Conservation (phyloP, 352 stramenopile species). For the Globisporangium spiculum region DNA sequence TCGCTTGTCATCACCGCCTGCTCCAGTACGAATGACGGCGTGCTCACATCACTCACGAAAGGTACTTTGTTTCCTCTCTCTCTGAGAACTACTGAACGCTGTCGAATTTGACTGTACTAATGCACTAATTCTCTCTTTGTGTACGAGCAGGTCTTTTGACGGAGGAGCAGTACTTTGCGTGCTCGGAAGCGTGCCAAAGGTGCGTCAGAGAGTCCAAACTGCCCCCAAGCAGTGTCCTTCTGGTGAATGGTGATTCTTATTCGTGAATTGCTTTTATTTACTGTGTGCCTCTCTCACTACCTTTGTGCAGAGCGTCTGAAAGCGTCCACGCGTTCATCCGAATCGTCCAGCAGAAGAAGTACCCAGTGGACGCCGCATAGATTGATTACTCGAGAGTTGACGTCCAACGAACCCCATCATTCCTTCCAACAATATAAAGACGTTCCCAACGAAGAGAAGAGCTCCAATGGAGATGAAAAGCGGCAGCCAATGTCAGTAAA, state of each 20-base stretch:
- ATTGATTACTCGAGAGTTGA: not conserved
- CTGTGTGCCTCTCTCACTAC: not conserved
- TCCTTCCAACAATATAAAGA: not conserved
- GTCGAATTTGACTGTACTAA: slow-evolving; percentile 1
- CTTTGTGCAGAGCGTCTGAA: slow-evolving; percentile 48
- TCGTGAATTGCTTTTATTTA: not conserved
- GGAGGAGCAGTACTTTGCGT: slow-evolving; percentile 84
- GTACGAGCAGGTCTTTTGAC: slow-evolving; percentile 47
- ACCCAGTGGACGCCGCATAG: slow-evolving; percentile 24
- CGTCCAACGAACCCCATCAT: not conserved
- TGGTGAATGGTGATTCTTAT: not conserved
- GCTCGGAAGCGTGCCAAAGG: slow-evolving; percentile 75
- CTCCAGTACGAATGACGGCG: slow-evolving; percentile 60
- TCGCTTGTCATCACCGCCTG: slow-evolving; percentile 65
- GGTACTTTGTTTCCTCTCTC: slow-evolving; percentile 22
- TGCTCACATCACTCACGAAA: slow-evolving; percentile 75
- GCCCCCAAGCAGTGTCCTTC: too few relatives aligned
- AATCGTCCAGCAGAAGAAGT: slow-evolving; percentile 78
- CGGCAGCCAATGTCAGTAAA: not conserved
- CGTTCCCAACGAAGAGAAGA: not conserved
- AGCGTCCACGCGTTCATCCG: slow-evolving; percentile 74
- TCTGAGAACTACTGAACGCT: not conserved
- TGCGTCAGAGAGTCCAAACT: slow-evolving; percentile 14
- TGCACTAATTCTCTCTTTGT: slow-evolving; percentile 1
- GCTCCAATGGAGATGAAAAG: not conserved